These are phyloP conservation scores for Didymella glomerata DNA, from an alignment of 2,329 filamentous ascomycete species.

Conservation along the genomic window DNA sequence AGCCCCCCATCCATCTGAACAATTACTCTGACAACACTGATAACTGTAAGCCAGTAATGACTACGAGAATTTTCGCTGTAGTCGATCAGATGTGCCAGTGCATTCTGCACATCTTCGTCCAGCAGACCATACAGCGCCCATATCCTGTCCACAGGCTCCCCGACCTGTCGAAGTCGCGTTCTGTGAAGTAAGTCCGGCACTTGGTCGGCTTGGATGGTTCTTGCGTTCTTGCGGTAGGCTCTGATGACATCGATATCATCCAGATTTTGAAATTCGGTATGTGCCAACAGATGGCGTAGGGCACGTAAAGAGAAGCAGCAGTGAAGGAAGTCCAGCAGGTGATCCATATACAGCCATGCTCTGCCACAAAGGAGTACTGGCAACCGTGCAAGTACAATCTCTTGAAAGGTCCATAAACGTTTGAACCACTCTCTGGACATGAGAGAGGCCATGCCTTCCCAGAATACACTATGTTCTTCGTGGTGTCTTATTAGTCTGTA, in stretches of 20 bases:
- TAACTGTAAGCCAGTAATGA: slow-evolving; percentile 3
- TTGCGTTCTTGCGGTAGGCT: neutral
- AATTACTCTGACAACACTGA: neutral
- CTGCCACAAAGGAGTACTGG: neutral
- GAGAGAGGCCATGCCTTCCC: slow-evolving; percentile 2
- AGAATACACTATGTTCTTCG: slow-evolving; percentile 5
- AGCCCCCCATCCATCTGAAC: neutral
- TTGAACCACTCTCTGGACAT: slow-evolving; percentile 6
- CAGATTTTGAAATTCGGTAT: neutral
- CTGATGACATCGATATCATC: neutral
- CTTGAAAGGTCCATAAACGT: slow-evolving; percentile 18
- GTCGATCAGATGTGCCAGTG: slow-evolving; percentile 1
- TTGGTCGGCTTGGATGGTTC: neutral
- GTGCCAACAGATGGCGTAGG: neutral
- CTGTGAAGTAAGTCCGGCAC: neutral
- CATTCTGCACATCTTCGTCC: neutral
- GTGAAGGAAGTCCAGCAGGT: neutral
- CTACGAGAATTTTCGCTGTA: slow-evolving; percentile 5
- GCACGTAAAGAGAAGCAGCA: too few species aligned
- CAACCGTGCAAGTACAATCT: slow-evolving; percentile 8
- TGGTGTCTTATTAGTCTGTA: neutral
- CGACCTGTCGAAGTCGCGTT: neutral
- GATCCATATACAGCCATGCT: neutral
- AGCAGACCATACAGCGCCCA: slow-evolving; percentile 15
- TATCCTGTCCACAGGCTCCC: slow-evolving; percentile 9